Evolutionary conservation across 1,139 yeast species (phyloP).

Genomic region (Arxiozyma slooffiae): DNA sequence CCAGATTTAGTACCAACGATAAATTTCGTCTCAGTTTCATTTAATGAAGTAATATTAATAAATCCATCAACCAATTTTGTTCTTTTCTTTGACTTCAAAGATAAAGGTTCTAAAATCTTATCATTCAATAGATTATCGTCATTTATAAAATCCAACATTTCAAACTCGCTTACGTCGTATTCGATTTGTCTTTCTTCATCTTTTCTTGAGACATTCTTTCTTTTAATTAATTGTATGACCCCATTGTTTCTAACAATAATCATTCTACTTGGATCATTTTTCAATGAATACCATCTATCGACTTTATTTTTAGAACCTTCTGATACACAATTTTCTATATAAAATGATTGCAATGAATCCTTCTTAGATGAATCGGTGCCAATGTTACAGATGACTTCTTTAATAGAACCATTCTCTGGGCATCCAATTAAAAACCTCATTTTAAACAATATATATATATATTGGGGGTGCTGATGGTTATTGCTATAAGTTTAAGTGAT

Average conservation of each 20-base stretch:
- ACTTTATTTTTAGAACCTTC: constrained; percentile 30
- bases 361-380: constrained; percentile 66
- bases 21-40: constrained; percentile 11
- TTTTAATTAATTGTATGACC: constrained; percentile 18
- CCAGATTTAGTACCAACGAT: constrained; percentile 42
- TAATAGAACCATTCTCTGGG: constrained; percentile 26
- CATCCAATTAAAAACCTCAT: constrained; percentile 29
- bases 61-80: constrained; percentile 23
- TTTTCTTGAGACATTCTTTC: constrained; percentile 15
- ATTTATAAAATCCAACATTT: constrained; percentile 4
- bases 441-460: not conserved
- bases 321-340: constrained; percentile 35
- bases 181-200: constrained; percentile 4
- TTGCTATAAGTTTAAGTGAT: not conserved
- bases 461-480: not conserved
- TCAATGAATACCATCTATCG: constrained; percentile 8
- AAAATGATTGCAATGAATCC: constrained; percentile 46
- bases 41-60: constrained; percentile 18
- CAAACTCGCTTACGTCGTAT: constrained; percentile 14
- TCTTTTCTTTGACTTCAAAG: constrained; percentile 22
- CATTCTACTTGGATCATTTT: constrained; percentile 8
- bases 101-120: constrained; percentile 16
- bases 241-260: constrained; percentile 30
- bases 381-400: constrained; percentile 43
- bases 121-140: constrained; percentile 17